Evolutionary conservation across 1,284 basidiomycete genomes (phyloP), one percentile per base, ranked within the genome.

Genomic region (Trametes hirsuta): DNA sequence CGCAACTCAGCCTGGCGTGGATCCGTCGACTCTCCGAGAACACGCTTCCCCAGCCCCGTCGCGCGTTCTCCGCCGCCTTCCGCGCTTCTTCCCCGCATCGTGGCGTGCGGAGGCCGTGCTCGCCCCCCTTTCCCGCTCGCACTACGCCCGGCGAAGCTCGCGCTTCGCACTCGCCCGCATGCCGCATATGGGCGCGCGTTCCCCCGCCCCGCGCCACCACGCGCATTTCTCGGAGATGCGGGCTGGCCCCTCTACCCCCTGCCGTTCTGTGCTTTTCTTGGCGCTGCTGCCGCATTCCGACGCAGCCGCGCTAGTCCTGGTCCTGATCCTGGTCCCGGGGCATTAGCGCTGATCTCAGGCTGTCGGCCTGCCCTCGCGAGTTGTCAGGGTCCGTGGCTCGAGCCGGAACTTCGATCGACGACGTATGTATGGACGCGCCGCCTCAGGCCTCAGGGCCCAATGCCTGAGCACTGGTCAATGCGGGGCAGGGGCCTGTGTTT

Each of bases 1-100:
- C 15, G 36, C n/a, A 35, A 22, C 25, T 2, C 22, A 25, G 22
- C 25, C 49, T 47, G 49, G 35, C 11, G 6, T 34, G 49, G 56
- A 58, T 58, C 56, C 56, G 56, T 39, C 56, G 49, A 47, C 56
- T 52, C 56, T 61, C 53, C 59, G 50, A 61, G 35, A 30, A 21
- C 25, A 40, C 50, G 48, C 49, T 59, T 47, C 57, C 44, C 35
- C 52, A 51, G 49, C 60, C 44, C 58, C 58, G 53, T 50, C 51
- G 42, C 42, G 18, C 59, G 24, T 61, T 37, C 47, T 15, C 47
- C 53, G 39, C 48, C 30, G 14, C 39, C 55, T 47, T 48, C 55
- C 40, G 41, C 40, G 36, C 61, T 62, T 62, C 61, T 54, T 1
- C 53, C 37, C 44, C 44, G 35, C 40, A 18, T 48, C 51, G 46